A percentile compares a stretch with the other conserved stretches of the same genome.
These are phyloP conservation scores for Lachnellula hyalina DNA, from an alignment of 2,329 filamentous ascomycete species.

Conservation along the genomic window DNA sequence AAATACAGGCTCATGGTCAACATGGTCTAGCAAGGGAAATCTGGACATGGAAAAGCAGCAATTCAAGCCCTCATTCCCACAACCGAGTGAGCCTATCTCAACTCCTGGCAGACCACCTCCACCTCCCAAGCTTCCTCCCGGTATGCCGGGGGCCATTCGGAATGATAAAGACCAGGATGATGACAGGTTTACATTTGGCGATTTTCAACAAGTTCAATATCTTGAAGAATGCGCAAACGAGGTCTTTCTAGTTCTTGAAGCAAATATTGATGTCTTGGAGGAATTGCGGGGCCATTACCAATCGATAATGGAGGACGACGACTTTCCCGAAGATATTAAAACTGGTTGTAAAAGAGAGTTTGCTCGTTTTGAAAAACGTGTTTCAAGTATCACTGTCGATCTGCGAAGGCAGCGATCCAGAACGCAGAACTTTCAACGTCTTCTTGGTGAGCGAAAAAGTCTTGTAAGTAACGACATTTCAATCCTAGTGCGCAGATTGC, in stretches of 20 bases:
- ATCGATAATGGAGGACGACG: not conserved
- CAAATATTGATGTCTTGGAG: slow-evolving; percentile 31
- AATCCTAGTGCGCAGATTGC: not conserved
- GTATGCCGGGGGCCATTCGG: not conserved
- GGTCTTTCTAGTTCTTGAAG: slow-evolving; percentile 27
- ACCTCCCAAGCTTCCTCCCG: not conserved
- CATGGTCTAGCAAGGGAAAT: not conserved
- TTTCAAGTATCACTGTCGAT: slow-evolving; percentile 20
- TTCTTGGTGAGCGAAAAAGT: slow-evolving; percentile 22
- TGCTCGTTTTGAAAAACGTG: slow-evolving; percentile 18
- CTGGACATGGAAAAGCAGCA: not conserved
- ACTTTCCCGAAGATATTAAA: slow-evolving; percentile 9
- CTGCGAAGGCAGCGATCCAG: slow-evolving; percentile 24
- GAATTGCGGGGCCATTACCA: slow-evolving; percentile 22
- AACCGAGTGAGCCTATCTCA: not conserved
- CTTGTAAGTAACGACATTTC: slow-evolving; percentile 4
- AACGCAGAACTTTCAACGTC: slow-evolving; percentile 17
- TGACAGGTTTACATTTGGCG: slow-evolving; percentile 16
- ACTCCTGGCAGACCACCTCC: not conserved
- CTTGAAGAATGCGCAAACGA: slow-evolving; percentile 36
- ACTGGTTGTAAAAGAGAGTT: slow-evolving; percentile 3
- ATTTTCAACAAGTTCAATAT: slow-evolving; percentile 32
- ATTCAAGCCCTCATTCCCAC: not conserved
- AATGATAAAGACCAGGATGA: not conserved
- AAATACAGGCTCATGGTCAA: not conserved